Conservation (phyloP, 352 stramenopile species). For the Elongisporangium senticosum region DNA sequence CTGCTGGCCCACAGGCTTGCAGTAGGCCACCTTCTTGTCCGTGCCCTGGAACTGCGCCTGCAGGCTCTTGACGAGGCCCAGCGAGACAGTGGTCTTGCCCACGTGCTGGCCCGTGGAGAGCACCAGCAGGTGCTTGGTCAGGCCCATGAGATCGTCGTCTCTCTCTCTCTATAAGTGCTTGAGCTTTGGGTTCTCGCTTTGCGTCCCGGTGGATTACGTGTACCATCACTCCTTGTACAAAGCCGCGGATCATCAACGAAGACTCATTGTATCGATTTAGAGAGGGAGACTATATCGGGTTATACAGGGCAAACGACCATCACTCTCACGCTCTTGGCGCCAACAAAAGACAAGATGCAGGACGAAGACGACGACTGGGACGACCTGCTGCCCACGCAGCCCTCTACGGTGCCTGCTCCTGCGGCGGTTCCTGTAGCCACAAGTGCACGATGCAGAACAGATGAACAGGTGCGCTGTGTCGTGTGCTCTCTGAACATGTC, state of each 20-base stretch:
- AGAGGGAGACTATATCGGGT: neutral
- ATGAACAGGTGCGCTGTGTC: constrained; percentile 30
- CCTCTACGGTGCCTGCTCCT: constrained; percentile 2
- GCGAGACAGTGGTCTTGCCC: constrained; percentile 95
- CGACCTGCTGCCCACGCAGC: constrained; percentile 21
- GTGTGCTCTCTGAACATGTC: constrained; percentile 65
- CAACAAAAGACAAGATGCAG: neutral
- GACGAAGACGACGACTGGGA: constrained; percentile 14
- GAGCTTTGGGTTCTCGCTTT: neutral
- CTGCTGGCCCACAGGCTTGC: constrained; percentile 96
- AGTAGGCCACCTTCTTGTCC: constrained; percentile 80
- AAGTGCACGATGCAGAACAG: neutral
- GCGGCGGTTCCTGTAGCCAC: neutral
- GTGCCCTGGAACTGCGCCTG: constrained; percentile 84
- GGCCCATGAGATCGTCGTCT: constrained; percentile 7
- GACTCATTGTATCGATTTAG: neutral
- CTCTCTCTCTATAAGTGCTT: neutral
- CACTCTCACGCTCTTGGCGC: too few relatives aligned
- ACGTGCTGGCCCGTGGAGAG: constrained; percentile 95
- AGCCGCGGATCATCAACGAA: neutral
- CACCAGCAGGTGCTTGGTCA: constrained; percentile 78
- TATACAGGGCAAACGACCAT: neutral
- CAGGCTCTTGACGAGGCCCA: constrained; percentile 93
- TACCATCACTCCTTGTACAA: neutral
- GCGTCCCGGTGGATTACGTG: neutral